Conservation (phyloP, 805 yeast genomes). For the Yarrowia divulgata region DNA sequence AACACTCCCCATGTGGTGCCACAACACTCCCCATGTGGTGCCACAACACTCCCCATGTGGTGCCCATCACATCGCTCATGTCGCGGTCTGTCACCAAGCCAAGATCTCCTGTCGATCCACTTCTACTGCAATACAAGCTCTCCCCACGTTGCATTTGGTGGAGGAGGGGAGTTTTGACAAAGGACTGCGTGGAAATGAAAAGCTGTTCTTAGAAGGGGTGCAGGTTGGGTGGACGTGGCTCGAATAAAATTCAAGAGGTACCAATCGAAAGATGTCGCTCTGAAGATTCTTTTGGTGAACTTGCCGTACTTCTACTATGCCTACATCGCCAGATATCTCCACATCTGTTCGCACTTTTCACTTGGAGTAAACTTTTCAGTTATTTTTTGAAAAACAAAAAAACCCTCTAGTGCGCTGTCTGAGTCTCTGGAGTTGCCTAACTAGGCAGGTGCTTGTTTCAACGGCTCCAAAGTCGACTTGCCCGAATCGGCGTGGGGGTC, state of each 20-base stretch:
- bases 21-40: background rate
- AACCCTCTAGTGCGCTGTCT: background rate
- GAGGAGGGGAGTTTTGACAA: background rate
- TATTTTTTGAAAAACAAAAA: background rate
- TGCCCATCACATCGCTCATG: too few relatives aligned
- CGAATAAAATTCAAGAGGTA: background rate
- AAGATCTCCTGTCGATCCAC: constrained; percentile 17
- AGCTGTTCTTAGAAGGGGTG: background rate
- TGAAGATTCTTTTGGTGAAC: background rate
- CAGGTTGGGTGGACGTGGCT: background rate
- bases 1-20: background rate
- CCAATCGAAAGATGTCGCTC: background rate
- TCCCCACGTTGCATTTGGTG: constrained; percentile 23
- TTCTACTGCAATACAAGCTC: constrained; percentile 15
- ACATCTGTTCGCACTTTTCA: background rate
- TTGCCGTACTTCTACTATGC: background rate
- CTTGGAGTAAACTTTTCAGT: background rate
- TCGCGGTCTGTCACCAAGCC: too few relatives aligned
- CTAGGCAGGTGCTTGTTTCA: constrained; percentile 10
- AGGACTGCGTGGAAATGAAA: background rate
- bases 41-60: background rate
- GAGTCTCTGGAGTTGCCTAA: background rate
- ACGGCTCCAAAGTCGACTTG: background rate
- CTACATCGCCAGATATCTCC: background rate
- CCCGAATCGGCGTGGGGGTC: constrained; percentile 7